Conservation (phyloP, 257 asterid species). For the Anisodus acutangulus region DNA sequence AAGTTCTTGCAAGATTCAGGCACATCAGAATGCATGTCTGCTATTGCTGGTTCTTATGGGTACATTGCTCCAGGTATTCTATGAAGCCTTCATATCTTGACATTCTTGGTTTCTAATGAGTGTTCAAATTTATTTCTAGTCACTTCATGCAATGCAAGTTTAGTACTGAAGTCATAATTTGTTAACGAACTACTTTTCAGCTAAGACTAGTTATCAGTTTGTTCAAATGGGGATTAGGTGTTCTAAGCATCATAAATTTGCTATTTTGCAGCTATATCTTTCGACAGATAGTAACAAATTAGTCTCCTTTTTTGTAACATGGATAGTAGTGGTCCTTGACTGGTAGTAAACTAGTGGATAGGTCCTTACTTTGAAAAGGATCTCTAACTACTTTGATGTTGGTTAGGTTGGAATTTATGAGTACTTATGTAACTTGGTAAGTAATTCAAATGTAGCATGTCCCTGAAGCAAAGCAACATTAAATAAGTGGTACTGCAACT, state of each 20-base stretch:
- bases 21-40: constrained; percentile 96
- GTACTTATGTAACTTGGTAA: background rate
- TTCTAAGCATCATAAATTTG: background rate
- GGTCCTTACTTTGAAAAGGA: constrained; percentile 26
- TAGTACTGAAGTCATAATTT: background rate
- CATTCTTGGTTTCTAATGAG: background rate
- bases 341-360: background rate
- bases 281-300: background rate
- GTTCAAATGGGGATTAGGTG: background rate
- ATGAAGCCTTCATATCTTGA: background rate
- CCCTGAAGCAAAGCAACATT: constrained; percentile 28
- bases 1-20: constrained; percentile 96
- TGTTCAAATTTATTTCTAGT: background rate
- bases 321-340: constrained; percentile 24
- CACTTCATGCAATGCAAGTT: background rate
- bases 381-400: constrained; percentile 36
- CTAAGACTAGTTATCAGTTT: background rate
- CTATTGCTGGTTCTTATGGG: constrained; percentile 98
- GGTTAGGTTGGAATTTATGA: constrained; percentile 28
- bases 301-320: background rate
- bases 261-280: background rate
- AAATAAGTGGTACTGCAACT: constrained; percentile 20
- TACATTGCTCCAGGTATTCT: constrained; percentile 92
- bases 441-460: constrained; percentile 19
- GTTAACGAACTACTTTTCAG: background rate